Base-by-base conservation (phyloP, 2,329 filamentous ascomycete genomes). In the Talaromyces sp. region DNA sequence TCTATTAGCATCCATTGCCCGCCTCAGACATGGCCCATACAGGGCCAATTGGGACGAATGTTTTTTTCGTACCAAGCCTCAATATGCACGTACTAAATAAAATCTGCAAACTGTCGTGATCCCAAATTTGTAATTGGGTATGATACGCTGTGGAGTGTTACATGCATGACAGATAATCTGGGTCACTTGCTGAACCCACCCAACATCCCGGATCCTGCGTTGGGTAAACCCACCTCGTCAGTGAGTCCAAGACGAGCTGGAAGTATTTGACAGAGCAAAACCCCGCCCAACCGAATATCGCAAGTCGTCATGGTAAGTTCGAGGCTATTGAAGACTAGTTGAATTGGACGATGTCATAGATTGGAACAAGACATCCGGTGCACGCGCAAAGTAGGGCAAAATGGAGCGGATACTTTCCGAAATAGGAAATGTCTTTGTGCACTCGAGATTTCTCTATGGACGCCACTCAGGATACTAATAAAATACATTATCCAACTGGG, bases 111-210 rank as follows among this genome's bases (percentile, higher is more conserved):
- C 25, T 48, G 12, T 28, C 8, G 44, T n/a, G 14, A 23, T 7
- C 14, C 46, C 14, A 3, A 8, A 50, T 28, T 50, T 16, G 6
- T 9, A 6, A 28, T 31, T 28, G 23, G 23, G 46, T n/a, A 16
- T 25, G 40, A 8, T n/a, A 5, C 9, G 40, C n/a, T 5, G 46
- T 37, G 57, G 57, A 59, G 57, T 25, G 25, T 48, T 33, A 48
- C 57, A 48, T 58, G 56, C 39, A 58, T 50, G 46, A 31, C 31
- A 31, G 46, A 50, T 50, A n/a, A 31, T n/a, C 23, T 12, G 31
- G 31, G 16, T 23, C 12, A 14, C 12, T 31, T 28, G 31, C 23
- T n/a, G 23, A 14, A 3, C 23, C 46, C 46, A 31, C n/a, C 46
- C 46, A 48, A 48, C 21, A 50, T 8, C 14, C 23, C 14, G 1